phyloP scores from a whole-genome alignment of 140 eudicot species.

The Stevia rebaudiana region DNA sequence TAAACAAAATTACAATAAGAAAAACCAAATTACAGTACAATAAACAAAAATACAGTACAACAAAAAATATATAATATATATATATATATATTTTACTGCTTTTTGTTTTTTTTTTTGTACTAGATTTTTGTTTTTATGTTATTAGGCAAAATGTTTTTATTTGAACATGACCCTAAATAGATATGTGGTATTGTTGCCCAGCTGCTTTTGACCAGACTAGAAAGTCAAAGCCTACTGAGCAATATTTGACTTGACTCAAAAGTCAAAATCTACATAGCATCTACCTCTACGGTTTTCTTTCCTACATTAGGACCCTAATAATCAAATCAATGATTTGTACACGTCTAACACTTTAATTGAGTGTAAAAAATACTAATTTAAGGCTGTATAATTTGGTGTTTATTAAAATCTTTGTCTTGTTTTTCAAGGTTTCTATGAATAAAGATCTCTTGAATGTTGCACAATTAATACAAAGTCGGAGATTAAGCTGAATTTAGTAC shows the following conservation, averaged over 20 bases:
- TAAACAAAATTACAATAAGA: too few relatives aligned
- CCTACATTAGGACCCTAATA: neutral
- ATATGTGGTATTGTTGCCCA: too few relatives aligned
- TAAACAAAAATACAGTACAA: too few relatives aligned
- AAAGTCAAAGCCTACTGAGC: neutral
- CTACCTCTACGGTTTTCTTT: too few relatives aligned
- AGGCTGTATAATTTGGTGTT: neutral
- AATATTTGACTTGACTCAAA: neutral
- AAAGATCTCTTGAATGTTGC: neutral
- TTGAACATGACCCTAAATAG: too few relatives aligned
- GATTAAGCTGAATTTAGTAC: constrained; percentile 24
- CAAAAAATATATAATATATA: too few relatives aligned
- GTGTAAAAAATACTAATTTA: neutral
- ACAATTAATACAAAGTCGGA: neutral
- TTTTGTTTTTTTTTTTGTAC: too few relatives aligned
- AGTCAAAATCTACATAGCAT: neutral
- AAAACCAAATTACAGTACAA: too few relatives aligned
- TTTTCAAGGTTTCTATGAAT: neutral
- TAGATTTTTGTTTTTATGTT: too few relatives aligned
- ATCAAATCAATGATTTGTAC: neutral
- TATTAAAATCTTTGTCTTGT: neutral
- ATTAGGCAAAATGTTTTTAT: too few relatives aligned
- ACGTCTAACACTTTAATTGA: neutral
- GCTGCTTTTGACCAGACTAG: neutral
- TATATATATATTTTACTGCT: too few relatives aligned